Base-by-base conservation (phyloP, 441 rosid species). In the Erodium texanum region DNA sequence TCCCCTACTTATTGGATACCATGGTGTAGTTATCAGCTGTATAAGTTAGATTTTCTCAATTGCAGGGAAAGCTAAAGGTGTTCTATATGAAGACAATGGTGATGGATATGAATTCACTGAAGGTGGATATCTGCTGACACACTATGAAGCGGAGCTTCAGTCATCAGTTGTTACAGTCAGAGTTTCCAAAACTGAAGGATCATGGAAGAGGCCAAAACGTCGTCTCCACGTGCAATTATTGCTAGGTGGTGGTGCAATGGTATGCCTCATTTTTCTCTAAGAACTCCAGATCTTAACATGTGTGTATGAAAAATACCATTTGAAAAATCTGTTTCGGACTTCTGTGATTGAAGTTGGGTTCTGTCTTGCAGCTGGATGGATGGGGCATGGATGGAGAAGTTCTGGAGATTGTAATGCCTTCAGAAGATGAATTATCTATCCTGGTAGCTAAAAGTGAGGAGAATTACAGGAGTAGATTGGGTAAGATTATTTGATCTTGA, bases 351-450 rank as follows among this genome's bases (percentile, higher is more conserved):
- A 73, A 70, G 74, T 29, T 73, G 54, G 62, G 66, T 73, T 32
- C 59, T 66, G 45, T 59, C 62, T 36, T 64, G 62, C 89, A 94
- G 99, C 84, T 91, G 77, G 87, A 87, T 75, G 75, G 82, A 54
- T 88, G 92, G 96, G 96, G 97, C 73, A 83, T 75, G 82, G 99
- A 94, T 81, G 99, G 99, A 72, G 93, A 89, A 48, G 69, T 67
- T 27, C 34, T 94, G 74, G 82, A 86, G 74, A 83, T 94, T 67
- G 68, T 29, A 38, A 45, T 89, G 75, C 97, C 99, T 74, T 75
- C 89, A 52, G 86, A 82, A 69, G 70, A 58, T 34, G 85, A 81
- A 76, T 75, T 84, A 24, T 75, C 81, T 63, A 62, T 72, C 68
- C 68, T 92, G 76, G 75, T 86, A 74, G 76, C 81, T 43, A 68